Base-by-base conservation (phyloP, 192 early-diverging fungal species). In the Podila epigama region DNA sequence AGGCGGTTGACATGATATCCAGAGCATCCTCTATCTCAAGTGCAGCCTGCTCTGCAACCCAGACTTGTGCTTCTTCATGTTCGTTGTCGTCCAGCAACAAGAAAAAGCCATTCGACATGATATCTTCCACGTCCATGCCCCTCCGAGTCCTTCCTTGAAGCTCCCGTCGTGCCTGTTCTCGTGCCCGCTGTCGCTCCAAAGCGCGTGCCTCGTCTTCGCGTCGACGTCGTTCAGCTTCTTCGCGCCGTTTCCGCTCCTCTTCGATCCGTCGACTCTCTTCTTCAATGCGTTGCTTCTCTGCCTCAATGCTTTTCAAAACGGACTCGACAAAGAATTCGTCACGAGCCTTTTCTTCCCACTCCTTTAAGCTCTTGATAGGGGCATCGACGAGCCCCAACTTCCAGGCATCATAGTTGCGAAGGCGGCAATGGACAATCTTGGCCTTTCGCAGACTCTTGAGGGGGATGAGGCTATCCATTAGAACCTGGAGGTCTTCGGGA, bases 371-470 rank as follows among this genome's bases (percentile, higher is more conserved):
- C 62, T 65, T 72, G 50, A 51, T 28, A 13, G 22, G 34, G 11
- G 25, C 37, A 7, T 34, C 48, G 34, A 59, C 62, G 25, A 72
- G 63, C 16, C 62, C 62, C 20, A 64, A 22, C 41, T 64, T 54
- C 69, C 69, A 72, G 8, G 62, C 62, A 29, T 64, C 62, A n/a
- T 60, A 72, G 13, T 60, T 13, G 9, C 55, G 65, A 4, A 72
- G 5, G 31, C 41, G 35, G 18, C 62, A 35, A 35, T 34, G 48
- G 10, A 72, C 13, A n/a, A n/a, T n/a, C 9, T 34, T 36, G 27
- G 50, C 41, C 33, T 72, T 72, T 3, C 62, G 61, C 18, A 72
- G 57, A 13, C 1, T 16, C 27, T 37, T 48, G 3, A 65, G 33
- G 1, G 48, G 20, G 34, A 27, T 36, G 15, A 72, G 56, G 15